Evolutionary conservation across 2,329 filamentous ascomycete genomes (phyloP).

Genomic region (Phoma sp.): DNA sequence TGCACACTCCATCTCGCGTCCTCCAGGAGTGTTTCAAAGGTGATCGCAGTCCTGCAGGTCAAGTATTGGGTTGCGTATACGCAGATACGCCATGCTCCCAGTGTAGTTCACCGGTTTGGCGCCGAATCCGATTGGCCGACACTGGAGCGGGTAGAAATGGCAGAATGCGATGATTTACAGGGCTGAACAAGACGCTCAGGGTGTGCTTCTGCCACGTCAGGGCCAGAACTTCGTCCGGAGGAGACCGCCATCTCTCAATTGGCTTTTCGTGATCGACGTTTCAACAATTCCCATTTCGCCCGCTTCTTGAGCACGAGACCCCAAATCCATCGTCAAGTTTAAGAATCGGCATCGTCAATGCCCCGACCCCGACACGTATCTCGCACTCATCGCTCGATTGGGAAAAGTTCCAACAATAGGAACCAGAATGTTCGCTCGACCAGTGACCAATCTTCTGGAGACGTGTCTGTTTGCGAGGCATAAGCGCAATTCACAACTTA

Average conservation of each 20-base stretch:
- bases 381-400: background rate
- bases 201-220: conserved; percentile 13
- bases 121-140: conserved; percentile 5
- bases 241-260: too few relatives aligned
- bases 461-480: background rate
- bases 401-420: background rate
- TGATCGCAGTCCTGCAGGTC: conserved; percentile 11
- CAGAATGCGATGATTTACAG: conserved; percentile 6
- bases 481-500: too few relatives aligned
- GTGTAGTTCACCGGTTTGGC: conserved; percentile 21
- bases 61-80: conserved; percentile 8
- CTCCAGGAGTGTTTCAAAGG: conserved; percentile 5
- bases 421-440: background rate
- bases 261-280: background rate
- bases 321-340: background rate
- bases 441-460: background rate
- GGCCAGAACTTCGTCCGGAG: background rate
- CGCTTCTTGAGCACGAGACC: background rate
- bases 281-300: background rate
- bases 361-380: background rate
- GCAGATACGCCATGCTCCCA: background rate
- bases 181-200: conserved; percentile 11
- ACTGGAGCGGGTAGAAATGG: background rate
- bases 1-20: background rate
- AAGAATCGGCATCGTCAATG: background rate